Percentiles rank a stretch among this genome's conserved stretches.
Evolutionary conservation across 257 asterid species (phyloP).

Genomic region (Hygrophila difformis): DNA sequence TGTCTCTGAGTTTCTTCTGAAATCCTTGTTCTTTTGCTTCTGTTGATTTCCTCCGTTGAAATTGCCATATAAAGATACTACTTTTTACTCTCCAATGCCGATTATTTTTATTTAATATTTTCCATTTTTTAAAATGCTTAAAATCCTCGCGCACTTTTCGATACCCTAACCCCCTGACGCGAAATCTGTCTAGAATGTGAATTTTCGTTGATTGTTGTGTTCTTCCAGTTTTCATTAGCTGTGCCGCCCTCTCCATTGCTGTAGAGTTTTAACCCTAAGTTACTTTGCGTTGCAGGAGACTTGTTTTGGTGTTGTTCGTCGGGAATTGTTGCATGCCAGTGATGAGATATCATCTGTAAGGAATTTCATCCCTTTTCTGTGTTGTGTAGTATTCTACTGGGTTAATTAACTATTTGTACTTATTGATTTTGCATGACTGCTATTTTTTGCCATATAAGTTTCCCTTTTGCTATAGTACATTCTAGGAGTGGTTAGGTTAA

Average conservation of each 20-base stretch:
- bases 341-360: constrained; percentile 56
- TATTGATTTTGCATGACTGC: too few relatives aligned
- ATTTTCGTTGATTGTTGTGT: too few relatives aligned
- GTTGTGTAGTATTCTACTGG: not conserved
- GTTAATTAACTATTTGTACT: too few relatives aligned
- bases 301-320: constrained; percentile 76
- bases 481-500: too few relatives aligned
- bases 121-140: not conserved
- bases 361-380: not conserved
- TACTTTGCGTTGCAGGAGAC: constrained; percentile 52
- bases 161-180: too few relatives aligned
- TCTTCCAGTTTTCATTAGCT: constrained; percentile 1
- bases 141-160: not conserved
- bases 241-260: too few relatives aligned
- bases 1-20: constrained; percentile 17
- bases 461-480: too few relatives aligned
- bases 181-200: too few relatives aligned
- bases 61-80: not conserved
- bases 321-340: constrained; percentile 63
- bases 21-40: constrained; percentile 27
- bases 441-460: too few relatives aligned
- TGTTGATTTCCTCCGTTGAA: too few relatives aligned
- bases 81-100: not conserved
- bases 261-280: too few relatives aligned
- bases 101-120: not conserved